phyloP scores from a whole-genome alignment of 441 rosid species.

The Corymbia calophylla region DNA sequence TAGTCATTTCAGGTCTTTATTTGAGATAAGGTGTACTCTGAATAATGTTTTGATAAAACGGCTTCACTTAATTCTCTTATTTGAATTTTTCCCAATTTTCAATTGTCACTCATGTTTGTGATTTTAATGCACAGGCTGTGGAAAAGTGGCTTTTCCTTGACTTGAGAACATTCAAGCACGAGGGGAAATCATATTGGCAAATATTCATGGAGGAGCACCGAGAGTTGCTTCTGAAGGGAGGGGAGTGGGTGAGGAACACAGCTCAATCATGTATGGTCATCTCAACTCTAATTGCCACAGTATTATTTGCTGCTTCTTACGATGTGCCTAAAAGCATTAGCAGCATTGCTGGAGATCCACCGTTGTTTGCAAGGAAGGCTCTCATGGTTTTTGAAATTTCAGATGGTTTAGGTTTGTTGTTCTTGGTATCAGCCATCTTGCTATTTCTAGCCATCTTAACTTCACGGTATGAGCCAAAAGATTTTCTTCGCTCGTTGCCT shows the following conservation, averaged over 20 bases:
- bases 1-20: not conserved
- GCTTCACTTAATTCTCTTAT: not conserved
- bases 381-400: not conserved
- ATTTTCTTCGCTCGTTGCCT: not conserved
- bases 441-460: not conserved
- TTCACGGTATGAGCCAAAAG: not conserved
- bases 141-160: not conserved
- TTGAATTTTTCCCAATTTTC: not conserved
- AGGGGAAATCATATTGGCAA: not conserved
- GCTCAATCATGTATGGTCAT: not conserved
- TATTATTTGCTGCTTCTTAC: not conserved
- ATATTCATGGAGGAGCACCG: not conserved
- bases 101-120: not conserved
- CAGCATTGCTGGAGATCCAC: not conserved
- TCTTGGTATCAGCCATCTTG: not conserved
- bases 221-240: not conserved
- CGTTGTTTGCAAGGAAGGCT: not conserved
- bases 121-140: not conserved
- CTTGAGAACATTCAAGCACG: not conserved
- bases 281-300: not conserved
- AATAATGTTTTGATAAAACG: not conserved
- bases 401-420: not conserved
- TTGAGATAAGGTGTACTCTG: accelerated
- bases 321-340: not conserved
- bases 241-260: not conserved